Evolutionary conservation across 139 green algal genomes (phyloP), one percentile per base, ranked within the genome.

Genomic region (Micromonas commoda): DNA sequence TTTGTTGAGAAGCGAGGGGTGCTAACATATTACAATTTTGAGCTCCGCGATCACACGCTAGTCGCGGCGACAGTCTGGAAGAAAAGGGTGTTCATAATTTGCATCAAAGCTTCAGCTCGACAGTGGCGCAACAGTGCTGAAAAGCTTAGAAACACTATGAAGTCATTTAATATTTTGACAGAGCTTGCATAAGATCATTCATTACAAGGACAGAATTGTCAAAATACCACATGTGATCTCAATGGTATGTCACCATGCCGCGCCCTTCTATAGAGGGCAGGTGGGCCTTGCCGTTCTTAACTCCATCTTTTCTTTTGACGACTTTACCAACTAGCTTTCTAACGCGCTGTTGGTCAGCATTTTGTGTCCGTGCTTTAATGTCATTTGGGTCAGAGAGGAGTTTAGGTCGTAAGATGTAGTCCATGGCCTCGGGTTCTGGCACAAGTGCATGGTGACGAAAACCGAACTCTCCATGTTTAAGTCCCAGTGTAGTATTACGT

Each of bases 11-110:
- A 19, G 6, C 24, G 39, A 33, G 51, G 28, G 20, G 53, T 29
- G 19, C 20, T 77, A n/a, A 51, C 23, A 23, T 53, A 69, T n/a
- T 77, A 77, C 61, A 66, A 77, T 24, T 77, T 61, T 28, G 71
- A 77, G 26, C 20, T 77, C 21, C n/a, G 21, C 52, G 24, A 38
- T n/a, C 71, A 77, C 71, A 33, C 28, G 26, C 34, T 77, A 16
- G 28, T 77, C 31, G 45, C 71, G 3, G 71, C 71, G 16, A 77
- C 71, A 45, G 71, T 52, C 4, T 54, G 29, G 51, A 67, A 77
- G 2, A 67, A 68, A 66, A 5, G 71, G 51, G 71, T 77, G 21
- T 77, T 61, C 45, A 69, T 77, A 26, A 64, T 61, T 2, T 9
- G n/a, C 4, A 1, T 76, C 5, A 26, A 76, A 33, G 70, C 37